Evolutionary conservation across 2,329 filamentous ascomycete genomes (phyloP).

Genomic region (Pseudocercospora vitis): DNA sequence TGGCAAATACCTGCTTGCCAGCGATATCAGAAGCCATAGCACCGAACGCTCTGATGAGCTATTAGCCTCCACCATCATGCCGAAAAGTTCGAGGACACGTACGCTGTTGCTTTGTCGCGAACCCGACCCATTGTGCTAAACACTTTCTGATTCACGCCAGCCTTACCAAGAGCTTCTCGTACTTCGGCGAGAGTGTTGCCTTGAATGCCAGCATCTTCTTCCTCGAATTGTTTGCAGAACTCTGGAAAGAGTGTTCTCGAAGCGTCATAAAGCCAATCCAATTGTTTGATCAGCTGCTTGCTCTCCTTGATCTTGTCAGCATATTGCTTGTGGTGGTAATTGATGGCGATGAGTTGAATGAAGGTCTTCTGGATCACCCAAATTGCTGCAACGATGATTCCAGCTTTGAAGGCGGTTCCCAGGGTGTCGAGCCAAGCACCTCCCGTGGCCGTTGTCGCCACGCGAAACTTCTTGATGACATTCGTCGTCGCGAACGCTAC

Average conservation of each 20-base stretch:
- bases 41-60: conserved; percentile 65
- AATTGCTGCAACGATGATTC: conserved; percentile 63
- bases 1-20: conserved; percentile 75
- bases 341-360: conserved; percentile 70
- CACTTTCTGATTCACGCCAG: conserved; percentile 67
- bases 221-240: conserved; percentile 75
- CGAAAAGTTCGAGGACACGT: not conserved
- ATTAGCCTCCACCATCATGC: not conserved
- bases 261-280: conserved; percentile 76
- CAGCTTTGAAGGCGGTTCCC: conserved; percentile 59
- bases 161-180: conserved; percentile 42
- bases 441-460: conserved; percentile 6
- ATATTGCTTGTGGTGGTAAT: conserved; percentile 73
- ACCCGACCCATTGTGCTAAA: conserved; percentile 60
- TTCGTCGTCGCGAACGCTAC: conserved; percentile 63
- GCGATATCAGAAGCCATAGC: conserved; percentile 84
- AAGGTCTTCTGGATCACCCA: conserved; percentile 68
- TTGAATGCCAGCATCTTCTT: conserved; percentile 80
- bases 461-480: conserved; percentile 26
- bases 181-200: conserved; percentile 64
- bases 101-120: conserved; percentile 77
- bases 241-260: conserved; percentile 78
- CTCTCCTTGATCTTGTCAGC: conserved; percentile 72
- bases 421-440: conserved; percentile 50
- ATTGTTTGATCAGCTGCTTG: conserved; percentile 70